Conservation (phyloP, 2,329 filamentous ascomycete genomes). For the Dothideomycetes sp. region DNA sequence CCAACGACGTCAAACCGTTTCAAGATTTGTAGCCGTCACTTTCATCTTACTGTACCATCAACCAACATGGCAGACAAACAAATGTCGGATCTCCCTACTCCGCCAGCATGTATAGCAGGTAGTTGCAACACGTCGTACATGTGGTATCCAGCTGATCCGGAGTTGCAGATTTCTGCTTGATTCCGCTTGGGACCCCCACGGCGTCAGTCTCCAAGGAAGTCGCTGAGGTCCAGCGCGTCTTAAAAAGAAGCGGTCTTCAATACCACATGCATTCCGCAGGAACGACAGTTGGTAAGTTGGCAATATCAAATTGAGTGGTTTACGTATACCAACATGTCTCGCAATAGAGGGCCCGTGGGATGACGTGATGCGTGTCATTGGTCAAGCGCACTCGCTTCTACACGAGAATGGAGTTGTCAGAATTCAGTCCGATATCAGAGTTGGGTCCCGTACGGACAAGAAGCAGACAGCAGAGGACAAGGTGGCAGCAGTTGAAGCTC, state of each 20-base stretch:
- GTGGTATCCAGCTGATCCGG: neutral
- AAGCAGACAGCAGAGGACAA: slow-evolving; percentile 73
- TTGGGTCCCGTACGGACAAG: slow-evolving; percentile 82
- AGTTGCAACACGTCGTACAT: neutral
- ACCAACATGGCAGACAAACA: slow-evolving; percentile 8
- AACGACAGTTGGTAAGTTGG: slow-evolving; percentile 73
- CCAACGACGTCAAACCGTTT: too few species aligned
- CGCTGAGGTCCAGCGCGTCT: slow-evolving; percentile 75
- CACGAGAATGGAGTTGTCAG: slow-evolving; percentile 69
- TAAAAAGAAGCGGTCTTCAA: slow-evolving; percentile 69
- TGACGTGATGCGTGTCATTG: slow-evolving; percentile 72
- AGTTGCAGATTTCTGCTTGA: slow-evolving; percentile 68
- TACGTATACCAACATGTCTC: neutral
- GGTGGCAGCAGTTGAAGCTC: slow-evolving; percentile 51
- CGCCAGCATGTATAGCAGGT: slow-evolving; percentile 61
- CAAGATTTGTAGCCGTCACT: too few species aligned
- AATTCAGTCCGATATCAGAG: slow-evolving; percentile 81
- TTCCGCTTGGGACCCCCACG: slow-evolving; percentile 58
- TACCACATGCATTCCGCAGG: slow-evolving; percentile 91
- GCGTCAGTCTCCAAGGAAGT: slow-evolving; percentile 56
- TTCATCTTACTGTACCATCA: neutral
- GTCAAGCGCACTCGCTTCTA: slow-evolving; percentile 72
- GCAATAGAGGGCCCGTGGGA: slow-evolving; percentile 79
- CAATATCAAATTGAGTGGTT: neutral
- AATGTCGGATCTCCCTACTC: slow-evolving; percentile 43